Percentiles rank a stretch among this genome's conserved stretches.
Conservation (phyloP, 1,284 basidiomycete genomes). For the Boletus albobrunnescens region DNA sequence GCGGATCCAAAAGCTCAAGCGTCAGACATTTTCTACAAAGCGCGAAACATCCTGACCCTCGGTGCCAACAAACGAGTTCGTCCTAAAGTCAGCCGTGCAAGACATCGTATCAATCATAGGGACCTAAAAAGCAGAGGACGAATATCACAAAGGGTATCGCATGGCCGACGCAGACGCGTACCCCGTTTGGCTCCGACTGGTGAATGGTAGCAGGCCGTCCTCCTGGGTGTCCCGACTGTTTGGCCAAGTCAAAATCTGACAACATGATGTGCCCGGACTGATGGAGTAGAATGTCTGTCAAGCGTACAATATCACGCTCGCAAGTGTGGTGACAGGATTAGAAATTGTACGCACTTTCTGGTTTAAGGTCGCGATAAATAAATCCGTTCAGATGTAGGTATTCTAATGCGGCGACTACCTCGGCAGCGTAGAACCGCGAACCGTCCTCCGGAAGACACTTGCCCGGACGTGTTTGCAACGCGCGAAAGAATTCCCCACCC, state of each 20-base stretch:
- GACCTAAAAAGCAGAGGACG: conserved; percentile 43
- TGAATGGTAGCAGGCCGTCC: conserved; percentile 89
- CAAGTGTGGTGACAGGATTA: conserved; percentile 1
- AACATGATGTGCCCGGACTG: conserved; percentile 99
- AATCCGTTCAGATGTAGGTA: conserved; percentile 99
- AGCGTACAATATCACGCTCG: conserved; percentile 12
- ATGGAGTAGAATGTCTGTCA: conserved; percentile 92
- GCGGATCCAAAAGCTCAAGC: conserved; percentile 25
- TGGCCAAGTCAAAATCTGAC: conserved; percentile 98
- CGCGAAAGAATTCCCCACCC: conserved; percentile 99
- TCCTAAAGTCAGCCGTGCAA: conserved; percentile 96
- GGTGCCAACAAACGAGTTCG: conserved; percentile 98
- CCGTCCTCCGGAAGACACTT: conserved; percentile 96
- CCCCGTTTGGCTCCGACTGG: conserved; percentile 85
- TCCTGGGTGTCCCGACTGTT: conserved; percentile 84
- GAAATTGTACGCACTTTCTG: conserved; percentile 77
- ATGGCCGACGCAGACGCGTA: conserved; percentile 35
- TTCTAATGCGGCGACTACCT: conserved; percentile 96
- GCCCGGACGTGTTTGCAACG: conserved; percentile 89
- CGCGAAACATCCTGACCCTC: conserved; percentile 63
- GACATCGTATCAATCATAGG: conserved; percentile 95
- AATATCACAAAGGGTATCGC: conserved; percentile 15
- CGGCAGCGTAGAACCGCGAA: conserved; percentile 96
- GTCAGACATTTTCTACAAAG: conserved; percentile 21
- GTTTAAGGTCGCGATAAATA: conserved; percentile 98